phyloP scores from a whole-genome alignment of 768 basidiomycete genomes.

The Boletus rex-veris region DNA sequence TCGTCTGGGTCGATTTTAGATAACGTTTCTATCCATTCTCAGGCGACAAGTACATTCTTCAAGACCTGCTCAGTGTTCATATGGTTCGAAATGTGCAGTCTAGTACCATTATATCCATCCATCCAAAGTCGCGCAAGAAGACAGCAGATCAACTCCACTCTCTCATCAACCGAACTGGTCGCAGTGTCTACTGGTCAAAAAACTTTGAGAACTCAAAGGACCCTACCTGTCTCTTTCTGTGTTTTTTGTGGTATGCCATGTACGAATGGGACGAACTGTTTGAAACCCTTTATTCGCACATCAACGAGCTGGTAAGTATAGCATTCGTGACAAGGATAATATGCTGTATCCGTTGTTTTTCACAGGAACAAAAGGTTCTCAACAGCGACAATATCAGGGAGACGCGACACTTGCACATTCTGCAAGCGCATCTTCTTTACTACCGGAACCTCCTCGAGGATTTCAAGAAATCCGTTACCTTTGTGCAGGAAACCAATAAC shows the following conservation, averaged over 20 bases:
- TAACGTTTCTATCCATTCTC: neutral
- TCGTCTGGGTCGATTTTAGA: neutral
- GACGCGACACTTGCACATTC: constrained; percentile 52
- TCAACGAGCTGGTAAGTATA: constrained; percentile 44
- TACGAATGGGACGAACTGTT: constrained; percentile 63
- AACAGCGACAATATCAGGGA: constrained; percentile 38
- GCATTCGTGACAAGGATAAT: neutral
- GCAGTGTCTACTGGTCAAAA: constrained; percentile 34
- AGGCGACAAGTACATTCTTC: constrained; percentile 24
- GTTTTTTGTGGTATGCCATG: constrained; percentile 55
- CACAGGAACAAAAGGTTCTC: constrained; percentile 46
- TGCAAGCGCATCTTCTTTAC: constrained; percentile 57
- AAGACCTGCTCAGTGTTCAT: constrained; percentile 53
- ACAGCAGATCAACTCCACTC: constrained; percentile 27
- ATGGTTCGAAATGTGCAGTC: constrained; percentile 37
- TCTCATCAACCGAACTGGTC: constrained; percentile 30
- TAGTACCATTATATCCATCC: constrained; percentile 30
- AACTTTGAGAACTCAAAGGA: constrained; percentile 34
- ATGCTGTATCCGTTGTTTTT: neutral
- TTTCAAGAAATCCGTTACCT: constrained; percentile 49
- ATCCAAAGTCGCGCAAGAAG: constrained; percentile 18
- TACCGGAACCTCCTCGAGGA: constrained; percentile 52
- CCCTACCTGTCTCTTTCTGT: constrained; percentile 53
- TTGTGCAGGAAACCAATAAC: constrained; percentile 46
- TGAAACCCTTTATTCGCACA: constrained; percentile 48